These are phyloP conservation scores for Penicillium sp. DNA, from an alignment of 2,329 filamentous ascomycete species.

Conservation along the genomic window DNA sequence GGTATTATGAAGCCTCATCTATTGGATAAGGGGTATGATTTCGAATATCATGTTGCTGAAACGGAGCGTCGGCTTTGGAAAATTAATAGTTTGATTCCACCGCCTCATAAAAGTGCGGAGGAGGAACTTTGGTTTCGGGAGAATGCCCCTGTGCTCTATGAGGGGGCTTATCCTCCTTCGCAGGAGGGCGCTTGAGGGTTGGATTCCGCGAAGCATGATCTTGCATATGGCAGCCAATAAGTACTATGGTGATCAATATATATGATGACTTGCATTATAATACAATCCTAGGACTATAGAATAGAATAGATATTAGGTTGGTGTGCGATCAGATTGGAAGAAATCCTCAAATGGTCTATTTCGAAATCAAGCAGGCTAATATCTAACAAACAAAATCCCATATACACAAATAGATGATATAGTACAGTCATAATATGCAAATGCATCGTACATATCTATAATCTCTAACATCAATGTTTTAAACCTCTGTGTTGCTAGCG, in stretches of 20 bases:
- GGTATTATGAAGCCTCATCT: conserved; percentile 20
- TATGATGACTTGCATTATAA: too few relatives aligned
- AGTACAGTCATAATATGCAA: conserved; percentile 4
- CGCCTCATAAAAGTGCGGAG: conserved; percentile 15
- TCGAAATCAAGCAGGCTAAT: not conserved
- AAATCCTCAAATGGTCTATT: not conserved
- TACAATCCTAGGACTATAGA: too few relatives aligned
- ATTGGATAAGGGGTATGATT: conserved; percentile 23
- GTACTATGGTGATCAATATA: too few relatives aligned
- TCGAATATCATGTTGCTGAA: conserved; percentile 28
- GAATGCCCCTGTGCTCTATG: conserved; percentile 16
- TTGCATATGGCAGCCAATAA: too few relatives aligned
- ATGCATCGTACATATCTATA: conserved; percentile 1
- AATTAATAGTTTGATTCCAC: conserved; percentile 27
- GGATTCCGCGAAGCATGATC: too few relatives aligned
- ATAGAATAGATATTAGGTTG: too few relatives aligned
- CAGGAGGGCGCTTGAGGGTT: not conserved
- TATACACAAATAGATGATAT: conserved; percentile 8
- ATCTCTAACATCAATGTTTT: not conserved
- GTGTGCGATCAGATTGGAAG: not conserved
- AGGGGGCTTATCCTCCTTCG: conserved; percentile 12
- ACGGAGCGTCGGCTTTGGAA: conserved; percentile 29
- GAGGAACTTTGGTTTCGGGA: conserved; percentile 19
- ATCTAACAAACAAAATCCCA: not conserved
- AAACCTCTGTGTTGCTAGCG: conserved; percentile 35